A percentile compares a stretch with the other conserved stretches of the same genome.
Evolutionary conservation across 2,329 filamentous ascomycete species (phyloP).

Genomic region (Aspergillus arachidicola): DNA sequence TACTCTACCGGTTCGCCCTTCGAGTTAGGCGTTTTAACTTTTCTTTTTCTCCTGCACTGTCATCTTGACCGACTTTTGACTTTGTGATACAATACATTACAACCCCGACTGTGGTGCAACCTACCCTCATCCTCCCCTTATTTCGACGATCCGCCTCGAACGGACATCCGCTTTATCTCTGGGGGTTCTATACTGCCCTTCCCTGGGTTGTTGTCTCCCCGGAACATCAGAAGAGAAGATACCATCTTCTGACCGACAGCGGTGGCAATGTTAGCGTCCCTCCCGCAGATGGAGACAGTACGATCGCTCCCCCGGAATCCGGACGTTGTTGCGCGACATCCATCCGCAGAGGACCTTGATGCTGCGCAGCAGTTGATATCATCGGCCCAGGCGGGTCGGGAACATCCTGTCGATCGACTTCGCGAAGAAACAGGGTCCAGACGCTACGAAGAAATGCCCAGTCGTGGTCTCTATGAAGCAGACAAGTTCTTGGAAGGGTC

Average conservation of each 20-base stretch:
- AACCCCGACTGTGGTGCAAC: conserved; percentile 35
- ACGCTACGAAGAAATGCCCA: conserved; percentile 19
- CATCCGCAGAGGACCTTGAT: conserved; percentile 51
- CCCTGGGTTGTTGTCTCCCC: conserved; percentile 7
- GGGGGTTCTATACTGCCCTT: conserved; percentile 12
- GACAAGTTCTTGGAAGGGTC: conserved; percentile 22
- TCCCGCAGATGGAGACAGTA: conserved; percentile 41
- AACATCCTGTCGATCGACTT: conserved; percentile 34
- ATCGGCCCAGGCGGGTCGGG: conserved; percentile 47
- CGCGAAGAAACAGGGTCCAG: conserved; percentile 23
- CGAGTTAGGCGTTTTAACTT: conserved; percentile 19
- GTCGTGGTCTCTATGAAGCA: conserved; percentile 17
- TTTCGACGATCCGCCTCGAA: conserved; percentile 20
- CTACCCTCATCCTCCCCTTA: conserved; percentile 22
- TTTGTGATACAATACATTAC: conserved; percentile 37
- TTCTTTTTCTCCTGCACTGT: conserved; percentile 26
- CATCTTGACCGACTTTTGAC: conserved; percentile 41
- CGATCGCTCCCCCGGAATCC: conserved; percentile 34
- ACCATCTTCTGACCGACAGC: conserved; percentile 2
- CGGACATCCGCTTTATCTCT: conserved; percentile 15
- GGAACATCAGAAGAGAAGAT: not conserved
- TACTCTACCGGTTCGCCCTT: conserved; percentile 22
- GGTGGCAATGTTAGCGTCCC: conserved; percentile 40
- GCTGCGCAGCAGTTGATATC: conserved; percentile 52
- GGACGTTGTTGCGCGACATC: conserved; percentile 42